These are phyloP conservation scores for Candida sphagnicola DNA, from an alignment of 805 yeast species.

Conservation along the genomic window DNA sequence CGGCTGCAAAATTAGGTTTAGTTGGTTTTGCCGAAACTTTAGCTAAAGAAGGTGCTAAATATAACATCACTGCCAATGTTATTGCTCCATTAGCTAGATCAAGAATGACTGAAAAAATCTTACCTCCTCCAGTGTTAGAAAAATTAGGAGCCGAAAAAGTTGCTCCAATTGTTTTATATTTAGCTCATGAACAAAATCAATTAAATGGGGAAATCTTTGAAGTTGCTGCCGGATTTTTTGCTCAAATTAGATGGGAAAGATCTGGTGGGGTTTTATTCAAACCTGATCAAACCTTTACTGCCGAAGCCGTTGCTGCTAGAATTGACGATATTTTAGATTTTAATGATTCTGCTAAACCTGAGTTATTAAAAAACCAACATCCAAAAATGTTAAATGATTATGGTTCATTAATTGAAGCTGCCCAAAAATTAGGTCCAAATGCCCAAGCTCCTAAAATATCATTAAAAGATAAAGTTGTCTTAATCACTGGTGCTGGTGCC, in stretches of 20 bases:
- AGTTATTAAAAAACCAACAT: conserved; percentile 50
- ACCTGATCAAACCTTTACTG: conserved; percentile 73
- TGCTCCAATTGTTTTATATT: conserved; percentile 84
- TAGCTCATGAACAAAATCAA: conserved; percentile 59
- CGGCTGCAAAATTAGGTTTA: conserved; percentile 87
- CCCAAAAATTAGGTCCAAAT: conserved; percentile 48
- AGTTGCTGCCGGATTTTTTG: conserved; percentile 91
- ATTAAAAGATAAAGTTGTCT: conserved; percentile 77
- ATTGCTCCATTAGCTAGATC: conserved; percentile 96
- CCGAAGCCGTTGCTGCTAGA: conserved; percentile 73
- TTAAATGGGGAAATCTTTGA: conserved; percentile 80
- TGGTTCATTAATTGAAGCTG: conserved; percentile 50
- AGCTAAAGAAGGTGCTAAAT: conserved; percentile 87
- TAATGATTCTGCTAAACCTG: conserved; percentile 50
- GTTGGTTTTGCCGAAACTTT: conserved; percentile 92
- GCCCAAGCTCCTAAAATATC: conserved; percentile 45
- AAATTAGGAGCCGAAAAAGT: conserved; percentile 81
- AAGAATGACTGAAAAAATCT: conserved; percentile 88
- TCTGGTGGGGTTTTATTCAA: conserved; percentile 81
- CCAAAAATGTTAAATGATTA: conserved; percentile 76
- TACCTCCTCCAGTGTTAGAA: conserved; percentile 82
- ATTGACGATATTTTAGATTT: conserved; percentile 64
- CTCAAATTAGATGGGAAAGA: conserved; percentile 94
- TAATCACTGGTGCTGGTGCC: conserved; percentile 92
- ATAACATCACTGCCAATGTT: conserved; percentile 78